Evolutionary conservation across 345 rosid genomes (phyloP).

Genomic region (Cardamine occulta): DNA sequence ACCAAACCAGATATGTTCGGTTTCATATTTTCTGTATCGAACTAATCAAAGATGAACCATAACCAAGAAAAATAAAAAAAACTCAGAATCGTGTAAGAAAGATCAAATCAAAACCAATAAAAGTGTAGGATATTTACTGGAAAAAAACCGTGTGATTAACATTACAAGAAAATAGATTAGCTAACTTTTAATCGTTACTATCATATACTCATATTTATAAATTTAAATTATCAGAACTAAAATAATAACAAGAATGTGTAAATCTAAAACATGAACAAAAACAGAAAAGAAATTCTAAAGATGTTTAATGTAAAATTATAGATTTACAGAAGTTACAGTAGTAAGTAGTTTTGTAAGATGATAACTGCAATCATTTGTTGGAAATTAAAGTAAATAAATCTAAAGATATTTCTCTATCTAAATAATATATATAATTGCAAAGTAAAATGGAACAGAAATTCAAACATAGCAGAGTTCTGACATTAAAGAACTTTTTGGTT

Average conservation of each 20-base stretch:
- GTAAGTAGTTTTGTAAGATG: background rate
- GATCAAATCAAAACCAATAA: background rate
- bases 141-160: background rate
- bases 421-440: background rate
- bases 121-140: background rate
- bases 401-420: background rate
- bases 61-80: background rate
- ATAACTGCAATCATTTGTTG: background rate
- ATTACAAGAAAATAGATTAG: background rate
- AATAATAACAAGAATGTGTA: background rate
- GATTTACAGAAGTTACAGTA: background rate
- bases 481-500: background rate
- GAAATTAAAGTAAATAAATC: background rate
- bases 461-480: conserved; percentile 26
- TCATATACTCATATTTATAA: too few relatives aligned
- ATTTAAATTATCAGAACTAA: background rate
- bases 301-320: background rate
- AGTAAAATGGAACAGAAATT: background rate
- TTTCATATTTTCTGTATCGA: background rate
- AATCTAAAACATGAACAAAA: background rate
- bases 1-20: background rate
- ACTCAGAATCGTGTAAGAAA: background rate
- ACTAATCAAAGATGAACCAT: background rate
- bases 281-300: background rate
- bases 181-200: background rate